These are phyloP conservation scores for Exophiala mesophila DNA, from an alignment of 2,329 filamentous ascomycete species.

Conservation along the genomic window DNA sequence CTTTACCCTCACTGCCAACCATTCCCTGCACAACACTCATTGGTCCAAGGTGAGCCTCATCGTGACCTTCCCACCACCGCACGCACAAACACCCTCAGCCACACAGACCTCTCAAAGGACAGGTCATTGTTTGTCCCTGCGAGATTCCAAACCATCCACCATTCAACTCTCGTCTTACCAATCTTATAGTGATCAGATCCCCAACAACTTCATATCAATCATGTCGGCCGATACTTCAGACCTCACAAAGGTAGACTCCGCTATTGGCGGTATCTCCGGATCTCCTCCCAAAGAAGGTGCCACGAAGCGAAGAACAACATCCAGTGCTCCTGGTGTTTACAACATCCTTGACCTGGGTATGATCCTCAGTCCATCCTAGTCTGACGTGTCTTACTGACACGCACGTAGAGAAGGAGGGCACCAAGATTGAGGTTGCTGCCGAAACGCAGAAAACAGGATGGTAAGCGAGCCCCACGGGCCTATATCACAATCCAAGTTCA, in stretches of 20 bases:
- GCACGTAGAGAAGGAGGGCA: slow-evolving; percentile 63
- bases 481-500: neutral
- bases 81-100: neutral
- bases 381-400: slow-evolving; percentile 7
- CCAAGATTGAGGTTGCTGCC: slow-evolving; percentile 66
- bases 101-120: no score
- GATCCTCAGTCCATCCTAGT: slow-evolving; percentile 30
- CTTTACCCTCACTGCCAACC: slow-evolving; percentile 2
- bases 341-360: slow-evolving; percentile 84
- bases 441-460: slow-evolving; percentile 87
- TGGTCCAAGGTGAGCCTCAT: slow-evolving; percentile 13
- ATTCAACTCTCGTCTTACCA: neutral
- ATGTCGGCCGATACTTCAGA: slow-evolving; percentile 29
- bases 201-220: slow-evolving; percentile 9
- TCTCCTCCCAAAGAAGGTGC: slow-evolving; percentile 57
- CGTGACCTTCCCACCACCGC: neutral
- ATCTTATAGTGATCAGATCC: neutral
- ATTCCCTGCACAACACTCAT: slow-evolving; percentile 7
- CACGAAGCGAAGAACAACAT: slow-evolving; percentile 61
- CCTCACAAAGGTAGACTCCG: slow-evolving; percentile 78
- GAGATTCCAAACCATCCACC: slow-evolving; percentile 1
- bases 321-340: slow-evolving; percentile 65
- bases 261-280: slow-evolving; percentile 71
- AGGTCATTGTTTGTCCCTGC: no score
- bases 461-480: slow-evolving; percentile 50